Base-by-base conservation (phyloP, 352 stramenopile genomes). In the Bremia lactucae region DNA sequence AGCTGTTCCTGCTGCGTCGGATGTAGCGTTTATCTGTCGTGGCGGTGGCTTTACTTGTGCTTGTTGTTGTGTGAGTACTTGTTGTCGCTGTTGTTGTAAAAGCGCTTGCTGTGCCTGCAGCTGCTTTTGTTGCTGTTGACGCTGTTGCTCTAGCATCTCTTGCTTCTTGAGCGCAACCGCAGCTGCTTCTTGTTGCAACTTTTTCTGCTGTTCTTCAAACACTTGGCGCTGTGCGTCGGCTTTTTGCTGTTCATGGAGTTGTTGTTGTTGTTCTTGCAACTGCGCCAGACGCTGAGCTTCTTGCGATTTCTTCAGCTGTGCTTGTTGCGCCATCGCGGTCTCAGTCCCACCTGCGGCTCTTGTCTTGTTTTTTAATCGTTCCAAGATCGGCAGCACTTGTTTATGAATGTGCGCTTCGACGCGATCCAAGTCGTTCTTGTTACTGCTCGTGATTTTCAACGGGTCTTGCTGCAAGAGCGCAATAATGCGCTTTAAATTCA, bases 361-460 rank as follows among this genome's bases (percentile, higher is more conserved):
- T 31, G 68, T 70, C 46, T 87, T 87, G 46, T 79, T 81, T 54
- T 86, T 85, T 14, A 90, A 49, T 6, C 75, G 61, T 23, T 83
- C 68, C 6, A 87, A 36, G 24, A 90, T 87, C 13, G 78, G 78
- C 25, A 90, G 45, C 36, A 90, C 78, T 43, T 90, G 78, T 50
- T 85, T 86, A 41, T 87, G 70, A 45, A 90, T 88, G 36, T 88
- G 73, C 18, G 72, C 68, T 45, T 90, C 78, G 10, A 90, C 78
- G 8, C 78, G 74, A 45, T 90, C 78, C 23, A 90, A 44, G 39
- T 87, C 74, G 19, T 77, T 80, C 46, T 83, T 83, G 45, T 81
- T 86, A 49, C 73, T 85, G 40, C 46, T 85, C 23, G 71, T 84
- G 3, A 70, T 58, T 42, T 90, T 90, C n/a, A 46, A 62, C 15